These are phyloP conservation scores for Musa troglodytarum DNA, from an alignment of 176 grass and related monocot genomes.

Conservation along the genomic window DNA sequence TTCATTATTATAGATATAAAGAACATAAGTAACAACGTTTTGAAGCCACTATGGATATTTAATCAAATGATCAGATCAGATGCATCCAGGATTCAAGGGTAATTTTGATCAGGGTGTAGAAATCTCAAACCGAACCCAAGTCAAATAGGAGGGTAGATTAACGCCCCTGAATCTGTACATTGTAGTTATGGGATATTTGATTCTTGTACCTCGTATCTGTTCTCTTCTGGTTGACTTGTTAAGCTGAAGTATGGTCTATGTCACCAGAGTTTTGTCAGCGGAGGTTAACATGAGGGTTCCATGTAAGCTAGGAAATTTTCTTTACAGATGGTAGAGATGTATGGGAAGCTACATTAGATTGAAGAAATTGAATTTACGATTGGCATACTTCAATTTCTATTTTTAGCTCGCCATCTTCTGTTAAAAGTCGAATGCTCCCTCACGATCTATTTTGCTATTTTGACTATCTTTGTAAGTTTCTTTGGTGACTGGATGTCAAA, in stretches of 20 bases:
- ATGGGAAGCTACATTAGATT: background rate
- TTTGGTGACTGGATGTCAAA: background rate
- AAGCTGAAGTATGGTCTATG: too few relatives aligned
- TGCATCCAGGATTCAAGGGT: background rate
- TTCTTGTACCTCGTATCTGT: too few relatives aligned
- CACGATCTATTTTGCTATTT: background rate
- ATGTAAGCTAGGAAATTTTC: too few relatives aligned
- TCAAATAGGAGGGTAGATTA: background rate
- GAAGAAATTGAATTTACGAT: background rate
- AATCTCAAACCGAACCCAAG: background rate
- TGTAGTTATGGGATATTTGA: too few relatives aligned
- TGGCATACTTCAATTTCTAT: background rate
- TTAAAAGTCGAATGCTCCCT: background rate
- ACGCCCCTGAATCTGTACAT: too few relatives aligned
- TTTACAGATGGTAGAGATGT: background rate
- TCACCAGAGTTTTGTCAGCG: too few relatives aligned
- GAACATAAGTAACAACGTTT: background rate
- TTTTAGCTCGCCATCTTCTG: background rate
- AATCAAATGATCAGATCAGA: background rate
- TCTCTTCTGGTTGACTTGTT: too few relatives aligned
- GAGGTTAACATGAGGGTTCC: too few relatives aligned
- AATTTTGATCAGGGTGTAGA: background rate
- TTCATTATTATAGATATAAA: background rate
- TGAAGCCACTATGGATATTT: background rate
- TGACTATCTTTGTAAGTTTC: too few relatives aligned